Conservation (phyloP, 2,329 filamentous ascomycete genomes). For the Neopestalotiopsis sp. region DNA sequence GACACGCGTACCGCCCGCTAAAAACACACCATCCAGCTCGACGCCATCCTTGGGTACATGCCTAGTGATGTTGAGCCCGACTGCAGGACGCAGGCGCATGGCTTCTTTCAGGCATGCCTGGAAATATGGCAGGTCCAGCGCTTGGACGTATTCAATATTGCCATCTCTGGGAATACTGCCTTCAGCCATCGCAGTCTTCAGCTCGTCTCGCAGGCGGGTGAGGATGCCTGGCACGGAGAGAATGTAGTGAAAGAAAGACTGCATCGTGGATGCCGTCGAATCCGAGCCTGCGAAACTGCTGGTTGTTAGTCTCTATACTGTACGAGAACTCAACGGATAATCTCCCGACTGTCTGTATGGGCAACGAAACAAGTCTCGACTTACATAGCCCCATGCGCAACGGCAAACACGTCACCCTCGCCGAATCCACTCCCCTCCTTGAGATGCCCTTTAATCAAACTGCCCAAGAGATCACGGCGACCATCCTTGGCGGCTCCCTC, state of each 20-base stretch:
- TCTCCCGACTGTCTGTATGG: too few relatives aligned
- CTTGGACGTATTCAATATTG: constrained; percentile 54
- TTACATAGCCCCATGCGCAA: constrained; percentile 62
- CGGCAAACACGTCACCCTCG: constrained; percentile 61
- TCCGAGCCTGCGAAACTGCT: constrained; percentile 64
- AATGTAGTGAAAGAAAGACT: constrained; percentile 59
- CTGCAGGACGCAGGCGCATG: constrained; percentile 61
- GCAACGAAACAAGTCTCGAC: constrained; percentile 25
- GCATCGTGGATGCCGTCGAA: constrained; percentile 65
- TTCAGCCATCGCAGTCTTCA: constrained; percentile 45
- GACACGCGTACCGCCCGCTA: constrained; percentile 58
- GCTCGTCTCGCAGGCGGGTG: constrained; percentile 45
- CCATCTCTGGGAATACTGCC: constrained; percentile 43
- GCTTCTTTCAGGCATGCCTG: constrained; percentile 63
- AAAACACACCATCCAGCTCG: constrained; percentile 54
- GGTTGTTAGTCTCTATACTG: neutral
- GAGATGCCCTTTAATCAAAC: constrained; percentile 57
- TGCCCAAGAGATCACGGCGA: constrained; percentile 56
- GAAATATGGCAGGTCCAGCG: constrained; percentile 57
- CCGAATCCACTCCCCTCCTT: constrained; percentile 53
- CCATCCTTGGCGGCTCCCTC: constrained; percentile 47
- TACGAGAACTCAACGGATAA: neutral
- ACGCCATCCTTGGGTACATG: constrained; percentile 56
- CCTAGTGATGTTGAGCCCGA: constrained; percentile 60
- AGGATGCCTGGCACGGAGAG: constrained; percentile 51